Base-by-base conservation (phyloP, 192 early-diverging fungal genomes). In the Coemansia sp. region DNA sequence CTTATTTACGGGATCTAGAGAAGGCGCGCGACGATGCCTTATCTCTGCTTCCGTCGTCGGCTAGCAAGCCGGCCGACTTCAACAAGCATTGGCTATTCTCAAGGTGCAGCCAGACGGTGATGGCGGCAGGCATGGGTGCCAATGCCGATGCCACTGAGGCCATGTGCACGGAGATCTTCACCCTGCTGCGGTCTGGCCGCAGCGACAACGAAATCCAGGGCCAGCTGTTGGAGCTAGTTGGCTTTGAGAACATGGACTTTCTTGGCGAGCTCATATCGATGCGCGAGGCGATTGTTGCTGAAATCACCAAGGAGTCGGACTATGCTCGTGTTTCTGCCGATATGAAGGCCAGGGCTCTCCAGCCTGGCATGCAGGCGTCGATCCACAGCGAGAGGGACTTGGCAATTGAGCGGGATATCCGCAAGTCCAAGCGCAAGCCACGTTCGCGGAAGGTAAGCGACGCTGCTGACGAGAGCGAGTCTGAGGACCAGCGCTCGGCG, bases 191-290 rank as follows among this genome's bases (percentile, higher is more conserved):
- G 30, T 70, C 69, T 3, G 73, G 63, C 47, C 61, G 72, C 69
- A 64, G 62, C 64, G 75, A 83, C 64, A 68, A 72, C 67, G 72
- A 66, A 32, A 79, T 79, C 16, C 82, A 84, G 63, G 72, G 74
- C 13, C 74, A 68, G 70, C 65, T 84, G 21, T 67, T 84, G 1
- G 77, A 84, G 71, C 68, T 84, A 4, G 82, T 84, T 11, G 82
- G 82, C 6, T 84, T 71, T 40, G 74, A 74, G 57, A 79, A 74
- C 42, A 76, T 84, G 62, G 82, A 84, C 30, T 76, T 79, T 52
- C 70, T 84, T 26, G 63, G 67, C 7, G 63, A 62, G 30, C 70
- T 84, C 35, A 63, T 84, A 43, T 69, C 69, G 42, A 59, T 62
- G 58, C 76, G 82, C 35, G 37, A 60, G 1, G 53, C 55, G 32